Evolutionary conservation across 768 basidiomycete genomes (phyloP), one percentile per base, ranked within the genome.

Genomic region (Cystofilobasidium capitatum): DNA sequence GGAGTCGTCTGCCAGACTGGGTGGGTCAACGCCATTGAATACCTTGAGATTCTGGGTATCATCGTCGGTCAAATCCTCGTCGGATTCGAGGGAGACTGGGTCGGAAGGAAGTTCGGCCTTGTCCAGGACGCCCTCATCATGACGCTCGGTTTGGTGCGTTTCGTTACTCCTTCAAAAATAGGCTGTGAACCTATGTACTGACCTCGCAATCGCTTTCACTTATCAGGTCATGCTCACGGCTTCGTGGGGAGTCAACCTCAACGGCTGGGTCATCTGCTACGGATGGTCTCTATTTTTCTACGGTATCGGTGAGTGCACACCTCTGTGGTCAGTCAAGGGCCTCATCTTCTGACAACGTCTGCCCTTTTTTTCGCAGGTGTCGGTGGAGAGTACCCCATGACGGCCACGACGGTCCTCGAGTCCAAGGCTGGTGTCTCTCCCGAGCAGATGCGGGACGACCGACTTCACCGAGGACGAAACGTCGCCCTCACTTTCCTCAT

Each of bases 401-500:
- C 78, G 1, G 77, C 77, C 3, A 77, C 79, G 2, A 74, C 74
- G 10, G 73, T 78, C 1, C 74, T 79, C 69, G 79, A 79, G 65
- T 72, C 72, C 57, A 72, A 74, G 59, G 45, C 68, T 2, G 74
- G 73, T n/a, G 70, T 69, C 20, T 62, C 69, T 24, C 70, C 71
- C 10, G 71, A 70, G 6, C 69, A 68, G 24, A 72, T 72, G 35
- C 51, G 57, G 37, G 78, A 80, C 58, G 79, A 79, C 70, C 76
- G 79, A 55, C 71, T 80, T 0, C 79, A 79, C 70, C 71, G 78
- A 64, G 79, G 78, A 9, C 71, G 79, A 51, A 78, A 78, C 69
- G 77, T 78, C 71, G 77, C 77, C 24, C 72, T 78, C 26, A 76
- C 78, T 5, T 80, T 80, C 75, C 71, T 80, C 36, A 79, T 79